Percentiles rank a stretch among this genome's conserved stretches.
Evolutionary conservation across 345 rosid species (phyloP).

Genomic region (Dovyalis caffra): DNA sequence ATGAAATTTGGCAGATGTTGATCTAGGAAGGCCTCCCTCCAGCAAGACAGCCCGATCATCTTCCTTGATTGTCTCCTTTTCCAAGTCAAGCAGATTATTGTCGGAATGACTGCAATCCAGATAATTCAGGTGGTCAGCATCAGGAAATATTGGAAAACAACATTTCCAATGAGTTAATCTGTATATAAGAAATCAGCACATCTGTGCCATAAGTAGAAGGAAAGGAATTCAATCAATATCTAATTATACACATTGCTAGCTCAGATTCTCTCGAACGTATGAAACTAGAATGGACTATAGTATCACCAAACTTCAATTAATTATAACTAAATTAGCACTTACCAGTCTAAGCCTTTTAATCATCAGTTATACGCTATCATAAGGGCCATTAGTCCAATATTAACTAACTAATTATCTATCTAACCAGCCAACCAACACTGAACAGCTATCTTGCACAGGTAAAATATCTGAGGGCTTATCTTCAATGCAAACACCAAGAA

Average conservation of each 20-base stretch:
- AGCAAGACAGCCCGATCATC: conserved; percentile 82
- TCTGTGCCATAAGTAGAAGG: background rate
- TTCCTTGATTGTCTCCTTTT: conserved; percentile 57
- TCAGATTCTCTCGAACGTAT: background rate
- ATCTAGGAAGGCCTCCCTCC: conserved; percentile 85
- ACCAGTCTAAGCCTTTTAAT: background rate
- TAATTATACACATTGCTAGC: background rate
- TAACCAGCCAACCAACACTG: background rate
- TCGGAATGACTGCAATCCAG: conserved; percentile 80
- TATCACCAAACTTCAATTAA: background rate
- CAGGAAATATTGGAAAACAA: background rate
- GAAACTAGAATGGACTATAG: background rate
- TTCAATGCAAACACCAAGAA: background rate
- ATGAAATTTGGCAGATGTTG: conserved; percentile 68
- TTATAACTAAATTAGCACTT: background rate
- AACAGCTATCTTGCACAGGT: background rate
- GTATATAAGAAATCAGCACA: background rate
- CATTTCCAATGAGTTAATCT: background rate
- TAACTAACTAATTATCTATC: background rate
- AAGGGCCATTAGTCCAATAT: background rate
- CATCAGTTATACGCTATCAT: background rate
- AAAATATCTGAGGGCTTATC: background rate
- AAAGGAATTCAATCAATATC: background rate
- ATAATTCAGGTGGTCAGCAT: conserved; percentile 20
- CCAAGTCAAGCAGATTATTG: conserved; percentile 76